Evolutionary conservation across 352 stramenopile species (phyloP).

Genomic region (Bremia lactucae): DNA sequence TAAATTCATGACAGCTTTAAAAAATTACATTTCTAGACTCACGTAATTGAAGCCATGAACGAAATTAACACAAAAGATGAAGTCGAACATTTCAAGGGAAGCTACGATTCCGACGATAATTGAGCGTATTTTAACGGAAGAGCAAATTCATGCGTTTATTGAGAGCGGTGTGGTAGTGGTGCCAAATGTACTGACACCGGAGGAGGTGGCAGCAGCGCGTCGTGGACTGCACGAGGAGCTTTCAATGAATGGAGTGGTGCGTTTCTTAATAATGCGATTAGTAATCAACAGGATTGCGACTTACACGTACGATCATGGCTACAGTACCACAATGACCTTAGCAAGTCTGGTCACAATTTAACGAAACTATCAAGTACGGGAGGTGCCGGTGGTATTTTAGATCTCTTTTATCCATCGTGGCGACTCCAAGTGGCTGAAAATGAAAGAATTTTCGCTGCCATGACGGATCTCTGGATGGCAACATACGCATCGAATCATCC

Average conservation of each 20-base stretch:
- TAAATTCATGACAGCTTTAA: neutral
- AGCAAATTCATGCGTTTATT: constrained; percentile 55
- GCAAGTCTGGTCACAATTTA: constrained; percentile 27
- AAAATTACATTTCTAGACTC: constrained; percentile 16
- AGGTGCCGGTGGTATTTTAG: constrained; percentile 80
- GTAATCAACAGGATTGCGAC: no score
- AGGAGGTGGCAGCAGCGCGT: constrained; percentile 47
- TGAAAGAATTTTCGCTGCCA: constrained; percentile 57
- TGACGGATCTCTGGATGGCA: constrained; percentile 69
- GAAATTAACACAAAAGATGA: no score
- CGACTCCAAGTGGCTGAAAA: constrained; percentile 70
- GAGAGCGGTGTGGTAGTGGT: constrained; percentile 64
- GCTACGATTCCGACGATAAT: constrained; percentile 6
- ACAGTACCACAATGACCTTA: neutral
- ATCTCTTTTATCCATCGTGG: constrained; percentile 86
- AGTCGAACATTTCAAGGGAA: constrained; percentile 10
- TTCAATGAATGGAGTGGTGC: constrained; percentile 58
- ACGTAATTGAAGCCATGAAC: no score
- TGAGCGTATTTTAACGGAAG: constrained; percentile 30
- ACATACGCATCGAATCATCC: constrained; percentile 60
- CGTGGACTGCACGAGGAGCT: constrained; percentile 52
- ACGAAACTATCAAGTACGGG: constrained; percentile 76
- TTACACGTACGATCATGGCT: no score
- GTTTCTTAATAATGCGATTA: constrained; percentile 9
- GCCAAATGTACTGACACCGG: constrained; percentile 45